phyloP scores from a whole-genome alignment of 345 rosid genomes.

The Salix viminalis region DNA sequence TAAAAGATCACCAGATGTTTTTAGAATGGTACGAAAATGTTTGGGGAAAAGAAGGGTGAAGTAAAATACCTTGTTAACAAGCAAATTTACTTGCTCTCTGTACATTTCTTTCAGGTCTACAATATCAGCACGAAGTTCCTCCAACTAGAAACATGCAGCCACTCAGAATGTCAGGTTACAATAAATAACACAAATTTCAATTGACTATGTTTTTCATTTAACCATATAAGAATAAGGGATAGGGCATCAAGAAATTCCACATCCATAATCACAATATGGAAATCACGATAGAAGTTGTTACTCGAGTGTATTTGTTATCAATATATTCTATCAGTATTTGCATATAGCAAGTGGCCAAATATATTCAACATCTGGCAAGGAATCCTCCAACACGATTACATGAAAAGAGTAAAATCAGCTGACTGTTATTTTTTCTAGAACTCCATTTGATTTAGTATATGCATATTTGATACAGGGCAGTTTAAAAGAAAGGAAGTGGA shows the following conservation, averaged over 20 bases:
- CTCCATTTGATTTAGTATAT: not conserved
- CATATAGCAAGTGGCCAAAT: not conserved
- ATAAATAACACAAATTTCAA: not conserved
- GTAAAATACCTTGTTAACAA: conserved; percentile 79
- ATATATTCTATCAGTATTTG: not conserved
- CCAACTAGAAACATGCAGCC: conserved; percentile 56
- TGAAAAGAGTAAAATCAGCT: not conserved
- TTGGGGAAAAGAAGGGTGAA: not conserved
- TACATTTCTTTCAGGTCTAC: conserved; percentile 99
- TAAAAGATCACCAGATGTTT: not conserved
- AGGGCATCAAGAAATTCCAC: not conserved
- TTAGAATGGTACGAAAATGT: not conserved
- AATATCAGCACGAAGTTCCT: conserved; percentile 95
- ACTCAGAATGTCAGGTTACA: conserved; percentile 14
- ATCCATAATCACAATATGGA: not conserved
- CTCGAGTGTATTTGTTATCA: not conserved
- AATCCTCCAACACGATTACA: not conserved
- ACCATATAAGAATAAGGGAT: not conserved
- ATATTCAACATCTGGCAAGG: not conserved
- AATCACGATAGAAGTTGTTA: not conserved
- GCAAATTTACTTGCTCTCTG: conserved; percentile 97
- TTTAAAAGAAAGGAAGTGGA: not conserved
- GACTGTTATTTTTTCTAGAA: not conserved
- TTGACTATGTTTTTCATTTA: not conserved
- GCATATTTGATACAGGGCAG: not conserved